Base-by-base conservation (phyloP, 306 rosid genomes). In the Lotus japonicus region DNA sequence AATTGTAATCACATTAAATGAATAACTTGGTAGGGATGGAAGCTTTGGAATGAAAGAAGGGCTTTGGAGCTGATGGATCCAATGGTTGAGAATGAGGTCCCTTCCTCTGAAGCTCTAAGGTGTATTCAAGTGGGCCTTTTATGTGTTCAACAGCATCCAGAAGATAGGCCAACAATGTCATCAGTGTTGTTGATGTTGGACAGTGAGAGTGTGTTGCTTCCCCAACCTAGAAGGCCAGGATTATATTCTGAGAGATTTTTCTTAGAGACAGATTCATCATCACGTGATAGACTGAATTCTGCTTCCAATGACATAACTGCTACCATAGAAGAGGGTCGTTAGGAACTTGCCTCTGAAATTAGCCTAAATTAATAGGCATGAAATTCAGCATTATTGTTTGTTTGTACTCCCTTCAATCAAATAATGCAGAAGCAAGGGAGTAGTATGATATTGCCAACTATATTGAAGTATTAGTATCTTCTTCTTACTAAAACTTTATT, bases 151-250 rank as follows among this genome's bases (percentile, higher is more conserved):
- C 83, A 70, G 28, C 66, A 26, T 19, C 83, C 85, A 11, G 88
- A 84, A 62, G 84, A 86, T 12, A 78, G 90, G 67, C 90, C 87
- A 64, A 80, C 82, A 59, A 83, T 80, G 85, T 45, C 90, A 56
- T 50, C 55, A 16, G 87, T 78, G 57, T 36, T 83, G 38, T 60
- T 82, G 74, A 83, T 83, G 80, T 53, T 83, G 71, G 79, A 73
- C 50, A 71, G 54, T 73, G 80, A 83, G 49, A 76, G 16, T 54
- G 78, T 48, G 6, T 26, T 66, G 42, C 57, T 79, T 14, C 77
- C 80, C 0, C 71, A 83, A 59, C 87, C 84, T 18, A 73, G 57
- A 55, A 75, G 70, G 35, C 85, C 85, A 18, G 85, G 85, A 49
- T 50, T 81, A 36, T 77, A 77, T 73, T 67, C 82, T 0, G 85